Evolutionary conservation across 1,284 basidiomycete species (phyloP).

Genomic region (Apiotrichum montevideense): DNA sequence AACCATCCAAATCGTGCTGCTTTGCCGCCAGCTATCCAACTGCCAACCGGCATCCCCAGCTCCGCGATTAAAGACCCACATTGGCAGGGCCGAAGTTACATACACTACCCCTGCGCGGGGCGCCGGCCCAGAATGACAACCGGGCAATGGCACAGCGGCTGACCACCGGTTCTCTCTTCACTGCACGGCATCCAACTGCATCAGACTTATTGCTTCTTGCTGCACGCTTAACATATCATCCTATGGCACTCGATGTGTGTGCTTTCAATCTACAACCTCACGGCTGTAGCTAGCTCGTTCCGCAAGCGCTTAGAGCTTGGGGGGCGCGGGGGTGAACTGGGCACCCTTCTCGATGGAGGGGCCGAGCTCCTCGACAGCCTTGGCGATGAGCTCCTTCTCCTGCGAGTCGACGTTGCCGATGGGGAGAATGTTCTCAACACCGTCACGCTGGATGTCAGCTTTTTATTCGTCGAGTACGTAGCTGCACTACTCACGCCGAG

Average conservation of each 20-base stretch:
- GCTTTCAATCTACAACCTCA: background rate
- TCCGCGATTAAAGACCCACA: too few species aligned
- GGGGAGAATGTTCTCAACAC: slow-evolving; percentile 53
- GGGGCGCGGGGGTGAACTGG: slow-evolving; percentile 41
- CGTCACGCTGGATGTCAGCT: slow-evolving; percentile 37
- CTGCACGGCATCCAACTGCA: background rate
- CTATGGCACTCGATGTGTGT: background rate
- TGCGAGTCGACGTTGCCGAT: slow-evolving; percentile 51
- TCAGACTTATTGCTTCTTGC: background rate
- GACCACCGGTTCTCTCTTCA: too few species aligned
- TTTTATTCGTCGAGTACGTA: too few species aligned
- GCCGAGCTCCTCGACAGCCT: slow-evolving; percentile 51
- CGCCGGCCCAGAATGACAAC: too few species aligned
- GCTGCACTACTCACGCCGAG: slow-evolving; percentile 60
- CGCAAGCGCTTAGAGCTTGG: slow-evolving; percentile 36
- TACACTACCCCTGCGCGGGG: too few species aligned
- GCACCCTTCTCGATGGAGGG: slow-evolving; percentile 52
- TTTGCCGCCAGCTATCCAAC: too few species aligned
- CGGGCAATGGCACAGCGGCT: too few species aligned
- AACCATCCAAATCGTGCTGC: too few species aligned
- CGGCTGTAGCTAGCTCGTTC: background rate
- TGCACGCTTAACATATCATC: background rate
- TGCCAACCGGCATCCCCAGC: too few species aligned
- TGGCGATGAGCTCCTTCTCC: slow-evolving; percentile 51
- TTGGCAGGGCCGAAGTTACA: too few species aligned